These are phyloP conservation scores for Helichrysum umbraculigerum DNA, from an alignment of 129 eudicot species.

Conservation along the genomic window DNA sequence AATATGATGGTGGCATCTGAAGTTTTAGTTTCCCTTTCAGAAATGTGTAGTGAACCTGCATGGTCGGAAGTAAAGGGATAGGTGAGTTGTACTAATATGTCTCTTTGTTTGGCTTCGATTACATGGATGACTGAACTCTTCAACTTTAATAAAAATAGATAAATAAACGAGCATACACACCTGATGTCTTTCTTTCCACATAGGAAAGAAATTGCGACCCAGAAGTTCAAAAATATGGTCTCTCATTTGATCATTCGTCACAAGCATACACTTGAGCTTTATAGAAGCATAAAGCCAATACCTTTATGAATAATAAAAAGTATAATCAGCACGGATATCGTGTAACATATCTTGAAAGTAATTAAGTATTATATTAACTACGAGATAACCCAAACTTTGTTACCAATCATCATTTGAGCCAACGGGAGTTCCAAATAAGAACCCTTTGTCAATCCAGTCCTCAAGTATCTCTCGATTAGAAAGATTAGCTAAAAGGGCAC, in stretches of 20 bases:
- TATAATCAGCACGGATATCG: conserved; percentile 1
- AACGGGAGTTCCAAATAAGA: conserved; percentile 78
- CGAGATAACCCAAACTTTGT: conserved; percentile 1
- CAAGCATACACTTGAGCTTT: conserved; percentile 80
- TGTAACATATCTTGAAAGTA: conserved; percentile 1
- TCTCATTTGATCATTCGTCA: conserved; percentile 98
- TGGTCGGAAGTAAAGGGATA: background rate
- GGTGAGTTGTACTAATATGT: background rate
- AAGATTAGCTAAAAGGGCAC: conserved; percentile 64
- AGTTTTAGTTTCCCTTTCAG: conserved; percentile 51
- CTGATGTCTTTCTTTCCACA: conserved; percentile 98
- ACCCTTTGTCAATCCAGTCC: conserved; percentile 64
- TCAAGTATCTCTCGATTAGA: conserved; percentile 57
- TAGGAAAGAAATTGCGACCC: conserved; percentile 73
- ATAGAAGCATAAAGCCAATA: conserved; percentile 98
- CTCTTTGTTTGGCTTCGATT: background rate
- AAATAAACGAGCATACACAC: conserved; percentile 33
- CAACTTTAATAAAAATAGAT: background rate
- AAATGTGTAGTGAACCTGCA: conserved; percentile 78
- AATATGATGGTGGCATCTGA: conserved; percentile 85
- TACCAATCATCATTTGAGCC: conserved; percentile 99
- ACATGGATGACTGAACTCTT: background rate
- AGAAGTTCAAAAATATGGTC: conserved; percentile 97
- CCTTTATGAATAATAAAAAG: conserved; percentile 38
- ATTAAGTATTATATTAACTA: background rate